Conservation (phyloP, 257 asterid genomes). For the Penstemon eatonii region DNA sequence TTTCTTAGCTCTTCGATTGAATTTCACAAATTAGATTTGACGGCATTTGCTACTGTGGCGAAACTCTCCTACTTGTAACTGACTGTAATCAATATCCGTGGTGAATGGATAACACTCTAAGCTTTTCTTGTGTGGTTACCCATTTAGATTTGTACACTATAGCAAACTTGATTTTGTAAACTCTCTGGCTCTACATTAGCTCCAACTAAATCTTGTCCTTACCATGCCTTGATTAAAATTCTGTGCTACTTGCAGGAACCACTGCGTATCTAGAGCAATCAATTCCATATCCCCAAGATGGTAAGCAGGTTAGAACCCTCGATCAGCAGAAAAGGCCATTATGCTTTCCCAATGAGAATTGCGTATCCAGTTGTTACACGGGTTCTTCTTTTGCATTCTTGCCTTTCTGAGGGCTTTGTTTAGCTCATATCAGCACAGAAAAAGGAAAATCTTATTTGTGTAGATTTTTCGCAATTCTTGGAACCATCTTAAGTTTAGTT, state of each 20-base stretch:
- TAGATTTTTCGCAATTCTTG: conserved; percentile 10
- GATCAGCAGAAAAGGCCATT: conserved; percentile 16
- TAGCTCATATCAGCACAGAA: neutral
- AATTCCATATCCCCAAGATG: conserved; percentile 78
- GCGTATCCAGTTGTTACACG: neutral
- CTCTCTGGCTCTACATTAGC: neutral
- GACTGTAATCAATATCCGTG: neutral
- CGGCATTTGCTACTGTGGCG: neutral
- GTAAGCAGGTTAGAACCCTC: conserved; percentile 80
- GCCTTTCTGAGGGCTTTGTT: neutral
- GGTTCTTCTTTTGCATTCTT: conserved; percentile 8
- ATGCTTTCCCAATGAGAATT: conserved; percentile 13
- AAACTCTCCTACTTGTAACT: neutral
- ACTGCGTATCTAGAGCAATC: conserved; percentile 84
- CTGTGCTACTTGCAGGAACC: conserved; percentile 60
- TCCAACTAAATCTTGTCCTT: conserved; percentile 23
- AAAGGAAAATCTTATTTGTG: neutral
- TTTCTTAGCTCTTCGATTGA: conserved; percentile 9
- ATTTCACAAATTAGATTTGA: neutral
- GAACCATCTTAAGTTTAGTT: conserved; percentile 9
- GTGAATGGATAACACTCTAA: neutral
- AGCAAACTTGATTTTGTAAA: neutral
- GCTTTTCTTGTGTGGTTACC: neutral
- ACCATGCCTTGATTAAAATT: conserved; percentile 15
- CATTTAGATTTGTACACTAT: neutral